Evolutionary conservation across 2,329 filamentous ascomycete genomes (phyloP).

Genomic region (Verticillium nonalfalfae): DNA sequence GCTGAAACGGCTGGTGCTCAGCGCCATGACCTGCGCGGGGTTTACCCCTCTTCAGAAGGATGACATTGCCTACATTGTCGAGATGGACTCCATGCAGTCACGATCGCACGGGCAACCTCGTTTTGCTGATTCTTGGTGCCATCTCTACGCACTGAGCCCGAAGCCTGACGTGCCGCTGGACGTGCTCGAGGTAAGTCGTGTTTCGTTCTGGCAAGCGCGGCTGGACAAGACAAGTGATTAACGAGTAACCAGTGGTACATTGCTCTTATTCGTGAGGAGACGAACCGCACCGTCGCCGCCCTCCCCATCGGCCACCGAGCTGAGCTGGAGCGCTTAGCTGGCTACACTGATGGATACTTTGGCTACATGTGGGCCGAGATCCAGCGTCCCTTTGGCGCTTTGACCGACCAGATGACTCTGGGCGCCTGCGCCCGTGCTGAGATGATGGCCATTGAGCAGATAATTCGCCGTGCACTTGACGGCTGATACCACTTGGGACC

Average conservation of each 20-base stretch:
- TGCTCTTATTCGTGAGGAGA: constrained; percentile 46
- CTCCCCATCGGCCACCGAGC: constrained; percentile 35
- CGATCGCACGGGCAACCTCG: constrained; percentile 39
- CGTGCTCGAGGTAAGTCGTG: constrained; percentile 43
- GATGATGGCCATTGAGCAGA: constrained; percentile 40
- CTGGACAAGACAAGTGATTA: not conserved
- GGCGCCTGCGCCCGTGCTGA: constrained; percentile 37
- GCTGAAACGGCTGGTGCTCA: constrained; percentile 42
- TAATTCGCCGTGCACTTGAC: constrained; percentile 35
- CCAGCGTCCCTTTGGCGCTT: constrained; percentile 23
- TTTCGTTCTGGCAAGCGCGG: not conserved
- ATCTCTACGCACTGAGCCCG: constrained; percentile 44
- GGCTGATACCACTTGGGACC: not conserved
- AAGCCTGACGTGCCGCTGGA: constrained; percentile 43
- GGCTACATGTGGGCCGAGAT: constrained; percentile 47
- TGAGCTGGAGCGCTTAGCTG: constrained; percentile 23
- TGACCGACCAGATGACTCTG: constrained; percentile 43
- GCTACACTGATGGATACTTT: constrained; percentile 37
- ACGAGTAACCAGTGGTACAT: constrained; percentile 46
- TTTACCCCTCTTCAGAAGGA: constrained; percentile 59
- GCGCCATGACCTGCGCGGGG: constrained; percentile 51
- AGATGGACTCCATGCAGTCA: constrained; percentile 26
- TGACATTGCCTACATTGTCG: constrained; percentile 40
- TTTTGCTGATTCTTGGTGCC: constrained; percentile 40
- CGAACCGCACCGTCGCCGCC: constrained; percentile 29